Conservation (phyloP, 805 yeast genomes). For the Ascoidea rubescens region DNA sequence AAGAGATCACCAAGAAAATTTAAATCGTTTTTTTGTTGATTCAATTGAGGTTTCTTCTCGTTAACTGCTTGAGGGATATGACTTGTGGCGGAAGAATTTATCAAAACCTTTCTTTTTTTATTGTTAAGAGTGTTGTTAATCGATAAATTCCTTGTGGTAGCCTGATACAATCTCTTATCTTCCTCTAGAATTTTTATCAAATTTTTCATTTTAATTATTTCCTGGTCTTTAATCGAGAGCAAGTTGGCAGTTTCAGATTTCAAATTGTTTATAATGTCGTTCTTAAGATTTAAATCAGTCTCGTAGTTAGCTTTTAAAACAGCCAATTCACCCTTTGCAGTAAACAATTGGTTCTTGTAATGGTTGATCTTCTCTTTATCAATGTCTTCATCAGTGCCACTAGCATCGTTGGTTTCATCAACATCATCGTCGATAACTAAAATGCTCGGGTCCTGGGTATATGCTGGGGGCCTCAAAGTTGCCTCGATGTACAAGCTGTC, state of each 20-base stretch:
- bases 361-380: background rate
- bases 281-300: background rate
- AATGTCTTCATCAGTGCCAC: background rate
- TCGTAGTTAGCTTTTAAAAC: background rate
- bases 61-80: too few species aligned
- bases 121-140: too few species aligned
- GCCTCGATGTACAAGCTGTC: background rate
- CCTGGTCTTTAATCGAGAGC: background rate
- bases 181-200: background rate
- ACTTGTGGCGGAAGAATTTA: background rate
- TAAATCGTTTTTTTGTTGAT: background rate
- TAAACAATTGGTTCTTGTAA: too few species aligned
- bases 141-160: background rate
- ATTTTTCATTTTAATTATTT: too few species aligned
- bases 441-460: background rate
- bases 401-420: background rate
- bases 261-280: too few species aligned
- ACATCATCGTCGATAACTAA: background rate
- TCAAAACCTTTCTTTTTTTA: background rate
- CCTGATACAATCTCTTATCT: background rate
- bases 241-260: background rate
- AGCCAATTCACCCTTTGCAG: background rate
- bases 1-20: too few species aligned
- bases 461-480: background rate
- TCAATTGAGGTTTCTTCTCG: background rate